Percentiles rank a stretch among this genome's conserved stretches.
These are phyloP conservation scores for Roridomyces roridus DNA, from an alignment of 768 basidiomycete species.

Conservation along the genomic window DNA sequence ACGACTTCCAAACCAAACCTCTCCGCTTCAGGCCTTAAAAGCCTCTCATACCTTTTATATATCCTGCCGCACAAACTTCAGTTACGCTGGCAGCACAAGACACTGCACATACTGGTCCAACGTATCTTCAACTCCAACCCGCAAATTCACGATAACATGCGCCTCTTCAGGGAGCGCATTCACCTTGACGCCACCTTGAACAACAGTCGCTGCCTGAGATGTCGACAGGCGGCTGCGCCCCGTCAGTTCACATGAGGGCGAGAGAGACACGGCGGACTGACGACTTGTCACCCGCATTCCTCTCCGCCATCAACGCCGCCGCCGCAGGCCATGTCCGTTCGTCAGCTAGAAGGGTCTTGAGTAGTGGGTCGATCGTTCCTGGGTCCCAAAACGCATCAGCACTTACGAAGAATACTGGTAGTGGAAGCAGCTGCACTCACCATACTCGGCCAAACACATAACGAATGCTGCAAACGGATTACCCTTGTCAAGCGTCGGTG, in stretches of 20 bases:
- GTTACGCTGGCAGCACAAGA: too few species aligned
- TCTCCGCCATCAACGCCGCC: slow-evolving; percentile 3
- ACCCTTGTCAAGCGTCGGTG: slow-evolving; percentile 30
- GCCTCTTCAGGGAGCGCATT: slow-evolving; percentile 64
- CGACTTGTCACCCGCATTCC: slow-evolving; percentile 4
- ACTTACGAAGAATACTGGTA: not conserved
- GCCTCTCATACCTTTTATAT: too few species aligned
- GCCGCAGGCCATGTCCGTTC: slow-evolving; percentile 15
- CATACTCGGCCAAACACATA: slow-evolving; percentile 6
- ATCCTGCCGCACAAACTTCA: too few species aligned
- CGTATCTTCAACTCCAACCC: too few species aligned
- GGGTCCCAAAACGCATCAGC: not conserved
- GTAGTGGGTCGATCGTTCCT: slow-evolving; percentile 9
- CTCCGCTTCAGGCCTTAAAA: too few species aligned
- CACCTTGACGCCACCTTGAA: slow-evolving; percentile 48
- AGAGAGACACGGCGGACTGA: slow-evolving; percentile 35
- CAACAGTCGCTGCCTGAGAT: slow-evolving; percentile 62
- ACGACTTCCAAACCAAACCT: too few species aligned
- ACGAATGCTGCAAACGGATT: slow-evolving; percentile 15
- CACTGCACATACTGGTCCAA: too few species aligned
- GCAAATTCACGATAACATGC: slow-evolving; percentile 33
- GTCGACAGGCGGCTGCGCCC: slow-evolving; percentile 46
- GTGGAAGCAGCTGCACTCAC: not conserved
- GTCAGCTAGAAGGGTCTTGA: not conserved
- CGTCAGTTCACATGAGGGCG: slow-evolving; percentile 28